Percentiles rank a stretch among this genome's conserved stretches.
These are phyloP conservation scores for Sugiyamaella floridensis DNA, from an alignment of 805 yeast genomes.

Conservation along the genomic window DNA sequence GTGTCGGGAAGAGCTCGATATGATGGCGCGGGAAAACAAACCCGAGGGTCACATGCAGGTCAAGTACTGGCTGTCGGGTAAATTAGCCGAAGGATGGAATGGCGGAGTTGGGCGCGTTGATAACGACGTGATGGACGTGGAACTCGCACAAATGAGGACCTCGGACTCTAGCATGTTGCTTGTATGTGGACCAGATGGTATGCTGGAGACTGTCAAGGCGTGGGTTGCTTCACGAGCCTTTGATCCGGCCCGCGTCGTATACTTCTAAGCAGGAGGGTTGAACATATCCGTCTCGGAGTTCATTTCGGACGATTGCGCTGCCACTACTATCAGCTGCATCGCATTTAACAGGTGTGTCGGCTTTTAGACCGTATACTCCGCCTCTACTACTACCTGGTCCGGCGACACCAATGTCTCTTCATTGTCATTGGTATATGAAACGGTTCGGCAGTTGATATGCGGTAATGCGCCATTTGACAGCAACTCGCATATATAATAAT, in stretches of 20 bases:
- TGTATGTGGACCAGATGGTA: constrained; percentile 3
- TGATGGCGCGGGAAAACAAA: constrained; percentile 32
- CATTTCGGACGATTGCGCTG: background rate
- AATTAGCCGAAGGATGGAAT: constrained; percentile 2
- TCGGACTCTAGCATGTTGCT: background rate
- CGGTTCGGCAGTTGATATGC: no score
- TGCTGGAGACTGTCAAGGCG: background rate
- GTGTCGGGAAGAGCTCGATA: constrained; percentile 41
- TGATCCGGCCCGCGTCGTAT: background rate
- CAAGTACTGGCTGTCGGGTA: constrained; percentile 31
- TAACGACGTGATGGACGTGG: constrained; percentile 1
- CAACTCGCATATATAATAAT: no score
- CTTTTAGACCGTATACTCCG: no score
- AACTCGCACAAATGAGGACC: background rate
- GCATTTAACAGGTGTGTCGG: background rate
- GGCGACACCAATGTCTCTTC: no score
- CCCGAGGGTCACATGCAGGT: constrained; percentile 34
- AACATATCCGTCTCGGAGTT: background rate
- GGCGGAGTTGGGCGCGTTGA: constrained; percentile 20
- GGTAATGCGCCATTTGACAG: no score
- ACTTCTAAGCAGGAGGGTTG: background rate
- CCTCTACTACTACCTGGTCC: no score
- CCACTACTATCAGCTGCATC: background rate
- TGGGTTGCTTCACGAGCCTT: background rate
- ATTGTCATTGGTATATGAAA: no score